Conservation (phyloP, 2,329 filamentous ascomycete species). For the Apiospora malaysiana region DNA sequence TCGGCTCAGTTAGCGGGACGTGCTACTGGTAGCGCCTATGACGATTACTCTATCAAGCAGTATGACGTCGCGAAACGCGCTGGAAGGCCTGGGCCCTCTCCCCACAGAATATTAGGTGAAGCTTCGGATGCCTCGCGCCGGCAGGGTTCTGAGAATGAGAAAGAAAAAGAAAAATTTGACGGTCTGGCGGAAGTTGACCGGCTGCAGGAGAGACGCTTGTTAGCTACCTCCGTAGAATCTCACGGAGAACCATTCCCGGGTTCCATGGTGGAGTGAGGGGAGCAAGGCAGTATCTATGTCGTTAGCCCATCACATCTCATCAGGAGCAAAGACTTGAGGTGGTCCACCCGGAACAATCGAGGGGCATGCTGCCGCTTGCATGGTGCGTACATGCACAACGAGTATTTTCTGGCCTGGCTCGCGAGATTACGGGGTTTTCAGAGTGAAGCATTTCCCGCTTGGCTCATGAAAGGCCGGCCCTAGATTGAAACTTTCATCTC, state of each 20-base stretch:
- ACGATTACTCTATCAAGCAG: slow-evolving; percentile 19
- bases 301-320: not conserved
- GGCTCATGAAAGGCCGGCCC: not conserved
- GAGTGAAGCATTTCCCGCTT: not conserved
- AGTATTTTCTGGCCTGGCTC: not conserved
- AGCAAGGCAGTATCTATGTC: not conserved
- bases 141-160: slow-evolving; percentile 3
- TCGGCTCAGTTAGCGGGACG: slow-evolving; percentile 11
- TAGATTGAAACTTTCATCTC: not conserved
- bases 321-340: not conserved
- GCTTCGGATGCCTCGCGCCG: not conserved
- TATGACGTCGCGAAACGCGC: slow-evolving; percentile 20
- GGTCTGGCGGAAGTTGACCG: not conserved
- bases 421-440: not conserved
- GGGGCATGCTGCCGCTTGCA: not conserved
- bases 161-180: not conserved
- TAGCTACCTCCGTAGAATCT: not conserved
- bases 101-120: slow-evolving; percentile 12
- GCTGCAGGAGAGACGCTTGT: not conserved
- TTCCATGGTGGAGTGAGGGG: not conserved
- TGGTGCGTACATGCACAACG: not conserved
- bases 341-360: not conserved
- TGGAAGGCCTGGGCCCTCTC: not conserved
- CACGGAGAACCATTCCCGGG: not conserved
- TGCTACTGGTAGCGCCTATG: slow-evolving; percentile 16